Evolutionary conservation across 164 flowering plant genomes (phyloP), one percentile per base, ranked within the genome.

Genomic region (Umbellularia californica): DNA sequence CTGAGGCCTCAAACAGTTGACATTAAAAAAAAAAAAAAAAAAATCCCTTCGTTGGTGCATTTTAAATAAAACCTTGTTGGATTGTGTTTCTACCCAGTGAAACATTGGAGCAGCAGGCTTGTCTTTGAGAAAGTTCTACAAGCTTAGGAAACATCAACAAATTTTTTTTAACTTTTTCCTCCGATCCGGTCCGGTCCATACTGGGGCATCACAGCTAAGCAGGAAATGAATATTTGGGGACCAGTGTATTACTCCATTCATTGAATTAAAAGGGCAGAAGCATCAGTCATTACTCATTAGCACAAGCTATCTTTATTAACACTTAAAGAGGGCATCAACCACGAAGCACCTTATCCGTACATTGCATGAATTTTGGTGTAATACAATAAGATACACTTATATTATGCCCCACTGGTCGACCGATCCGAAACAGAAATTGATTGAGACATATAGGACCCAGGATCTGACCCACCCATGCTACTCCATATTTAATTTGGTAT

Each of bases 121-220:
- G 82, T 80, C 80, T 65, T 62, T 17, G 30, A 73, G 75, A 77
- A 62, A 81, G 41, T 27, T 14, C 75, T 58, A 81, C 77, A 76
- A 58, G 23, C n/a, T 23, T 58, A 33, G 77, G 19, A 22, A 60
- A 50, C 69, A 72, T 68, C 68, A 62, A 23, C 50, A 15, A 50
- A 67, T 25, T 70, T 77, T 77, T 51, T 70, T 55, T 27, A 12
- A 50, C 25, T 51, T 60, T 66, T 3, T 22, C 62, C 62, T 52
- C 75, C 78, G 55, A 65, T 35, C 47, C 19, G 81, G 90, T 84
- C 82, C 68, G 70, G 76, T 72, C 65, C 66, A 60, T 24, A 14
- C 0, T n/a, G 17, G 63, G 71, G 71, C 77, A 78, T 52, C 30
- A 74, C 81, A 78, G 81, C 75, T 78, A 75, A 9, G 47, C 47